Evolutionary conservation across 176 grass and related monocot genomes (phyloP).

Genomic region (Thalia dealbata): DNA sequence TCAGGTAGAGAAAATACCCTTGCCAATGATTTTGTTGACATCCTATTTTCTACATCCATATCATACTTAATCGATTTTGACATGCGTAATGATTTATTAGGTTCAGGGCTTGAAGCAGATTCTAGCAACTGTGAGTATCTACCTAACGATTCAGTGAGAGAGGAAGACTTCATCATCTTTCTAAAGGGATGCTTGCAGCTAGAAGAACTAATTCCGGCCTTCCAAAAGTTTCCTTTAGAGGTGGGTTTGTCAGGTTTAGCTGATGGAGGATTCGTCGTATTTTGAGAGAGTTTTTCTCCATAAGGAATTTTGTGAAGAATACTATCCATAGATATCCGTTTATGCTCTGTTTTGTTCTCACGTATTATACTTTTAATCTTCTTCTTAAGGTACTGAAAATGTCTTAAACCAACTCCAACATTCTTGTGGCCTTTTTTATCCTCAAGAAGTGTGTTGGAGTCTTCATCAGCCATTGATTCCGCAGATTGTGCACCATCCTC

Average conservation of each 20-base stretch:
- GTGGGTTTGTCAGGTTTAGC: not conserved
- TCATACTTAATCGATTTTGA: constrained; percentile 14
- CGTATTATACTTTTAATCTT: constrained; percentile 57
- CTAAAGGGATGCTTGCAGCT: not conserved
- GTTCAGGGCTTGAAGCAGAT: constrained; percentile 28
- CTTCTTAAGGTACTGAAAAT: constrained; percentile 38
- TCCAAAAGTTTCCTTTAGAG: constrained; percentile 26
- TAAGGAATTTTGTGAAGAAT: constrained; percentile 55
- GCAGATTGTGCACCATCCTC: not conserved
- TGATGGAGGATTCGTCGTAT: constrained; percentile 9
- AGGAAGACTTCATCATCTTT: constrained; percentile 48
- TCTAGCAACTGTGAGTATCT: constrained; percentile 53
- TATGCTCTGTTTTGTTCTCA: constrained; percentile 41
- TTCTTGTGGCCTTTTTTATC: constrained; percentile 32
- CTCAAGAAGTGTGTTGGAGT: constrained; percentile 8
- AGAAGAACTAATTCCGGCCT: constrained; percentile 11
- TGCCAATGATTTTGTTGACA: constrained; percentile 21
- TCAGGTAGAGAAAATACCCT: constrained; percentile 67
- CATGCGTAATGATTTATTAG: constrained; percentile 22
- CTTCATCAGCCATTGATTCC: not conserved
- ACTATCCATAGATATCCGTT: constrained; percentile 52
- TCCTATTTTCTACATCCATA: constrained; percentile 20
- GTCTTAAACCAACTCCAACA: constrained; percentile 27
- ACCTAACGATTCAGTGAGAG: constrained; percentile 55
- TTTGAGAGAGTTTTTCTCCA: constrained; percentile 34